Evolutionary conservation across 2,329 filamentous ascomycete species (phyloP), one percentile per base, ranked within the genome.

Genomic region (Didymella sp.): DNA sequence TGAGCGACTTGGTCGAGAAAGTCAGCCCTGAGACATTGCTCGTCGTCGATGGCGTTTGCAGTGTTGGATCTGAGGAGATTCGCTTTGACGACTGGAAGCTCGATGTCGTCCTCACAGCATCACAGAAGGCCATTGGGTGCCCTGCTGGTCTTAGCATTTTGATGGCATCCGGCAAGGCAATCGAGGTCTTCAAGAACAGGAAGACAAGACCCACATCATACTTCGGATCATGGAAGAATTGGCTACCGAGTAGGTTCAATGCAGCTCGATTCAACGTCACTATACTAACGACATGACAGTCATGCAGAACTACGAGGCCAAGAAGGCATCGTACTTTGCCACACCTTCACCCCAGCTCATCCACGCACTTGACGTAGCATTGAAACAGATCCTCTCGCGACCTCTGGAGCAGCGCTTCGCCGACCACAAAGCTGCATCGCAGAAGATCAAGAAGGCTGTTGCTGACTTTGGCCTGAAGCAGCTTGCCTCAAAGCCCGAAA

Each of bases 301-400:
- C 78, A 98, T 99, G 94, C 88, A 95, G 81, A 98, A 97, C 81
- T 99, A 99, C 79, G 95, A 99, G 81, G 91, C 92, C 63, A 92
- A 93, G 82, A 99, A 98, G 82, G 87, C 95, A 33, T 96, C 92
- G 2, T 99, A 99, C 83, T 99, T 99, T 73, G 95, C 95, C 33
- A 99, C 95, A 1, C 95, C 95, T 0, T 92, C 93, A 4, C 95
- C 95, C 13, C 95, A 99, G 79, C 86, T 99, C 47, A 84, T 99
- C 67, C 94, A 90, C 78, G 95, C 95, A 44, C 85, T 99, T 31
- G 89, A 99, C 83, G 96, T 93, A 8, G 85, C 92, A 2, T 84
- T 99, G 25, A 89, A 83, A 54, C 92, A 96, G 77, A 95, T 98
- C 72, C 85, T 96, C 47, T 83, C 89, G n/a, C 84, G 84, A 55